Percentiles rank a stretch among this genome's conserved stretches.
Conservation (phyloP, 1,139 yeast genomes). For the Yamadazyma buinensis region DNA sequence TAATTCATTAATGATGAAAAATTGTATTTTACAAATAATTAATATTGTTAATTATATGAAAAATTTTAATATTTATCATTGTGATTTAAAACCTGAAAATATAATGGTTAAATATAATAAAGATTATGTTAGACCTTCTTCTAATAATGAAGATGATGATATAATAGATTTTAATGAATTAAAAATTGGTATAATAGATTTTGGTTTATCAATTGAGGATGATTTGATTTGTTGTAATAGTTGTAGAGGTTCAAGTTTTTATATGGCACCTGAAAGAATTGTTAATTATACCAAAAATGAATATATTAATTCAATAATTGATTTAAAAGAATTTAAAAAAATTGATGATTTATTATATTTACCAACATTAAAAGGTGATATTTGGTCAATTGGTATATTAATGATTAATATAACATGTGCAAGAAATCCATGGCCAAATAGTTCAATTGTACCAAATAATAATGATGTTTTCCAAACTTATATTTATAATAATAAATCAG, state of each 20-base stretch:
- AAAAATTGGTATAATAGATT: conserved; percentile 69
- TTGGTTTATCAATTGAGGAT: conserved; percentile 73
- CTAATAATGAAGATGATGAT: too few species aligned
- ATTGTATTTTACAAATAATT: conserved; percentile 70
- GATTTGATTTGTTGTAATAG: conserved; percentile 61
- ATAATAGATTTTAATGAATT: conserved; percentile 52
- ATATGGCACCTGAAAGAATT: conserved; percentile 90
- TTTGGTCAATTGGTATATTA: conserved; percentile 86
- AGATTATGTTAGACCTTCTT: conserved; percentile 24
- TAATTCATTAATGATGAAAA: conserved; percentile 50
- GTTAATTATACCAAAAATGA: conserved; percentile 40
- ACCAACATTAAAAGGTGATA: conserved; percentile 78
- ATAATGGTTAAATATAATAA: conserved; percentile 51
- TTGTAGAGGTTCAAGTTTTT: conserved; percentile 84
- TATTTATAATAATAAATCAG: conserved; percentile 24
- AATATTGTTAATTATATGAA: conserved; percentile 74
- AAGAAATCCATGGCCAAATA: conserved; percentile 90
- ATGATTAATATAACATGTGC: conserved; percentile 77
- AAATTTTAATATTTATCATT: conserved; percentile 65
- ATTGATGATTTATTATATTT: conserved; percentile 26
- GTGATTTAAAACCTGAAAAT: conserved; percentile 92
- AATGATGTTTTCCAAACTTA: conserved; percentile 54
- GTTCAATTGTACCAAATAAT: conserved; percentile 55
- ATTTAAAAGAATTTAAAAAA: conserved; percentile 23
- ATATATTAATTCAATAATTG: conserved; percentile 24